These are phyloP conservation scores for Triadica sebifera DNA, from an alignment of 345 rosid genomes.

Conservation along the genomic window DNA sequence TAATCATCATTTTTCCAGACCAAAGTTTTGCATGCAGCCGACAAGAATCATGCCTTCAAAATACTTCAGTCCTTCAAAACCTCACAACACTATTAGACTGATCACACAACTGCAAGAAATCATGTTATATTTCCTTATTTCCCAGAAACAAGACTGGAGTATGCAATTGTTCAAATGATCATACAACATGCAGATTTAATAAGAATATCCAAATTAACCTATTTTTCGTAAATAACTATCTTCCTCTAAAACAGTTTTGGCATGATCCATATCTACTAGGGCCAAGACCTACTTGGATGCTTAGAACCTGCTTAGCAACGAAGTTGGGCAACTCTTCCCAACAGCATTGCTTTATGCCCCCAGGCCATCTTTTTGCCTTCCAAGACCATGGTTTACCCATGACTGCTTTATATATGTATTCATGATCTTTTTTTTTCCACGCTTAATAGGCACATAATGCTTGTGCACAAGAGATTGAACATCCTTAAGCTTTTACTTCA, in stretches of 20 bases:
- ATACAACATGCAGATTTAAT: neutral
- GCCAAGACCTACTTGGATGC: no score
- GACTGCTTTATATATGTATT: no score
- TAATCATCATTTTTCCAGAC: neutral
- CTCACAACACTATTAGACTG: neutral
- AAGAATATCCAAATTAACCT: neutral
- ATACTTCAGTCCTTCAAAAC: neutral
- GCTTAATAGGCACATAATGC: neutral
- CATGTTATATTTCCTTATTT: neutral
- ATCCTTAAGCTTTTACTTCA: neutral
- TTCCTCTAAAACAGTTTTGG: no score
- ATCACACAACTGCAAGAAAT: neutral
- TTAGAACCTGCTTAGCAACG: no score
- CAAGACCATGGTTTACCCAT: no score
- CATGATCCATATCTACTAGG: no score
- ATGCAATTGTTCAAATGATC: neutral
- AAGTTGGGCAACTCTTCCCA: no score
- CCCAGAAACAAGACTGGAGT: neutral
- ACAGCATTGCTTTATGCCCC: no score
- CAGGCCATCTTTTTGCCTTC: no score
- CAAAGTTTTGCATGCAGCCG: neutral
- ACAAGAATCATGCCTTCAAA: neutral
- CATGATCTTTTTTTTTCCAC: neutral
- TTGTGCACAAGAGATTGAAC: neutral
- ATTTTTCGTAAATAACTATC: no score